Evolutionary conservation across 352 stramenopile genomes (phyloP).

Genomic region (Labyrinthula sp.): DNA sequence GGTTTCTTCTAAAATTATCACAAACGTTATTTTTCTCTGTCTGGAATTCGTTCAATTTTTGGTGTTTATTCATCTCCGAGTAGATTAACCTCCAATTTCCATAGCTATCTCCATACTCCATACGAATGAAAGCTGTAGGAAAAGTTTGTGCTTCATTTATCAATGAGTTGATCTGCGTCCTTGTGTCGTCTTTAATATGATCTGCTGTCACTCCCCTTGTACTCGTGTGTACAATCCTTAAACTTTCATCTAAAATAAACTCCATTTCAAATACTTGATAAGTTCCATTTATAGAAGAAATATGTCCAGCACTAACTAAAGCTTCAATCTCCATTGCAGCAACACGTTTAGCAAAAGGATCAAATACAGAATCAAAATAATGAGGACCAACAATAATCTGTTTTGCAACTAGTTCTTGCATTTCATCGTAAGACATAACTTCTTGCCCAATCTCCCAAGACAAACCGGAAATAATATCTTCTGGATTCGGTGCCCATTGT

Average conservation of each 20-base stretch:
- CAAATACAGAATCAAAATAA: constrained; percentile 24
- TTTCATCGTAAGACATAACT: constrained; percentile 10
- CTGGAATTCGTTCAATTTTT: constrained; percentile 8
- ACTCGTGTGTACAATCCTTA: too few relatives aligned
- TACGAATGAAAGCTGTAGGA: constrained; percentile 20
- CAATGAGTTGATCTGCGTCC: too few relatives aligned
- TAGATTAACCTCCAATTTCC: constrained; percentile 22
- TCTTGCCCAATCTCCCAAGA: constrained; percentile 15
- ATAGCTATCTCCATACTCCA: constrained; percentile 20
- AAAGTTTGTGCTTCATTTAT: too few relatives aligned
- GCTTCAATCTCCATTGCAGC: too few relatives aligned
- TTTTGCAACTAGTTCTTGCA: constrained; percentile 12
- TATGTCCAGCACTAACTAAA: too few relatives aligned
- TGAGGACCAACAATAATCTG: constrained; percentile 7
- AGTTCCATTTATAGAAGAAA: too few relatives aligned
- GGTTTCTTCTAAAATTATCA: constrained; percentile 22
- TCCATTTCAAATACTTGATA: constrained; percentile 24
- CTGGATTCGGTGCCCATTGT: constrained; percentile 6
- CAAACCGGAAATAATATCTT: constrained; percentile 22
- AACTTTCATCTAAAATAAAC: constrained; percentile 27
- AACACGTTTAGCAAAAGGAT: constrained; percentile 23
- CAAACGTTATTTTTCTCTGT: too few relatives aligned
- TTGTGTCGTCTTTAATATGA: too few relatives aligned
- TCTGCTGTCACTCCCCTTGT: too few relatives aligned
- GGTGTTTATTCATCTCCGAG: constrained; percentile 20